Conservation (phyloP, 495 filamentous ascomycete genomes). For the Neurospora cerealis region DNA sequence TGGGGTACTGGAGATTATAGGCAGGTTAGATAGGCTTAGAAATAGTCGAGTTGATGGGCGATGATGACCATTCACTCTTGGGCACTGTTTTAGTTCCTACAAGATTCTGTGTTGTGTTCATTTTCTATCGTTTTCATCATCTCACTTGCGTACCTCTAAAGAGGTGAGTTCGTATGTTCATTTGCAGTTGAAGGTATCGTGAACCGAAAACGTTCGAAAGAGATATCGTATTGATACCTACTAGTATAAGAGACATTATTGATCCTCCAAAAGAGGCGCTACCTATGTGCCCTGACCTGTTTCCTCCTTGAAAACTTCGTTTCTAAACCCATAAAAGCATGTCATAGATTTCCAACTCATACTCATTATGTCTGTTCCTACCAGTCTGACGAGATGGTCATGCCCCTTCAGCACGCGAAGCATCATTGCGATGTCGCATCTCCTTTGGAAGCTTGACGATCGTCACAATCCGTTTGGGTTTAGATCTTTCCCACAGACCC, state of each 20-base stretch:
- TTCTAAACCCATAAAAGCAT: background rate
- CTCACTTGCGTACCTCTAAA: no score
- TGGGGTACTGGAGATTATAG: no score
- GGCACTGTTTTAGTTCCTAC: no score
- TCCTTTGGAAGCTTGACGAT: background rate
- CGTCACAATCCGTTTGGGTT: background rate
- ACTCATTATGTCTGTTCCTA: background rate
- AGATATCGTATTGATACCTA: background rate
- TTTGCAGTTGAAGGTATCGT: background rate
- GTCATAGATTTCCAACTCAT: background rate
- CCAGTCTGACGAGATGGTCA: background rate
- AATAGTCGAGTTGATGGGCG: no score
- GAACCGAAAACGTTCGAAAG: background rate
- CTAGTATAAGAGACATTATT: background rate
- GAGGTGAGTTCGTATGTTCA: no score
- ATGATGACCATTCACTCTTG: no score
- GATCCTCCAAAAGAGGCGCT: background rate
- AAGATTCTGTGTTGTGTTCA: no score
- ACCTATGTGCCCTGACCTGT: background rate
- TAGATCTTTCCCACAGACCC: background rate
- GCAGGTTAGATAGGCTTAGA: no score
- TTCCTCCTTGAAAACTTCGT: background rate
- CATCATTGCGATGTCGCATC: background rate
- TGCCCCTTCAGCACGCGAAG: background rate
- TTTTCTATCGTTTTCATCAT: no score